phyloP scores from a whole-genome alignment of 2,329 filamentous ascomycete genomes.

The Microdochium paspali region DNA sequence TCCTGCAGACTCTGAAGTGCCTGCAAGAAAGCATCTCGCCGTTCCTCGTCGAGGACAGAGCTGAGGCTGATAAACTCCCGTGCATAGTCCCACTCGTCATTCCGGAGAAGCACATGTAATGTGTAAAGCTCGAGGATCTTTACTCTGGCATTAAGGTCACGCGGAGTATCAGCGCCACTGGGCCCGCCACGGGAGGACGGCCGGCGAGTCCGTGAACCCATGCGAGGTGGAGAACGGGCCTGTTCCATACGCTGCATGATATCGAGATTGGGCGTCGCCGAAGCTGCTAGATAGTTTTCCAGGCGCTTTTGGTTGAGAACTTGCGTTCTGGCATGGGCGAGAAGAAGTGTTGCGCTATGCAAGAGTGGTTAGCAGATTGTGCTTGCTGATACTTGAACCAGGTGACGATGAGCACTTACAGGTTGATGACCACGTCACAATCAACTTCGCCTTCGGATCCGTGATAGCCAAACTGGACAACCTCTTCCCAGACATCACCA shows the following conservation, averaged over 20 bases:
- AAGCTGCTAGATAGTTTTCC: slow-evolving; percentile 79
- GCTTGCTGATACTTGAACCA: not conserved
- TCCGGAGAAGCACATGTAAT: slow-evolving; percentile 85
- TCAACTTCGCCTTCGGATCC: slow-evolving; percentile 86
- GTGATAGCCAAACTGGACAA: slow-evolving; percentile 78
- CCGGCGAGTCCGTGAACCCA: slow-evolving; percentile 25
- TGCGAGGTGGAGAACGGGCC: slow-evolving; percentile 21
- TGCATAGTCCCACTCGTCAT: slow-evolving; percentile 94
- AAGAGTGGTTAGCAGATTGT: slow-evolving; percentile 2
- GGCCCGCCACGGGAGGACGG: slow-evolving; percentile 20
- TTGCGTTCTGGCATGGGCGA: slow-evolving; percentile 84
- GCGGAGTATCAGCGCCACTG: slow-evolving; percentile 70
- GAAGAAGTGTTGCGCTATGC: slow-evolving; percentile 73
- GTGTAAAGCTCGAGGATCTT: slow-evolving; percentile 95
- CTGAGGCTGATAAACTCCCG: slow-evolving; percentile 81
- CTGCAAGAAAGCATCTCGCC: slow-evolving; percentile 78
- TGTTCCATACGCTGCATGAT: slow-evolving; percentile 54
- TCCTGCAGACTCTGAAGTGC: slow-evolving; percentile 78
- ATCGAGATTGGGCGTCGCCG: slow-evolving; percentile 64
- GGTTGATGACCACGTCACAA: slow-evolving; percentile 83
- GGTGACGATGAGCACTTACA: slow-evolving; percentile 41
- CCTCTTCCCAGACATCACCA: slow-evolving; percentile 89
- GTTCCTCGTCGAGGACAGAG: slow-evolving; percentile 84
- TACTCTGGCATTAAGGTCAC: slow-evolving; percentile 74
- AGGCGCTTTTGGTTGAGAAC: slow-evolving; percentile 75